phyloP scores from a whole-genome alignment of 2,329 filamentous ascomycete genomes.

The Elsinoe arachidis region DNA sequence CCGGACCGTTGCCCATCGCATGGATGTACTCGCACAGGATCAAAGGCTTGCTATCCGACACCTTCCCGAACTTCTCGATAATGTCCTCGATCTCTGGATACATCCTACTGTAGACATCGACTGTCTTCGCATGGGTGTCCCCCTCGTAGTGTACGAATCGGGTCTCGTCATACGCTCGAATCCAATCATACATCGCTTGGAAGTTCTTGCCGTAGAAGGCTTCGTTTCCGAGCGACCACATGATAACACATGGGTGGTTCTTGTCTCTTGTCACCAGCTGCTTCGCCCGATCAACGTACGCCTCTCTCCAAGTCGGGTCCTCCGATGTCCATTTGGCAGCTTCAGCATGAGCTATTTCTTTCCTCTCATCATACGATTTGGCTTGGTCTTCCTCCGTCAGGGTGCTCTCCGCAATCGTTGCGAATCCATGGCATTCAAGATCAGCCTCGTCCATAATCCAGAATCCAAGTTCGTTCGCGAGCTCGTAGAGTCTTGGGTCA shows the following conservation, averaged over 20 bases:
- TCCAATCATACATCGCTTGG: slow-evolving; percentile 57
- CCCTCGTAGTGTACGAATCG: slow-evolving; percentile 60
- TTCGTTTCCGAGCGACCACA: slow-evolving; percentile 68
- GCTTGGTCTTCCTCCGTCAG: slow-evolving; percentile 12
- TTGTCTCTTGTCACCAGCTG: slow-evolving; percentile 61
- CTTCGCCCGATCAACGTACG: slow-evolving; percentile 59
- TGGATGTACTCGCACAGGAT: slow-evolving; percentile 49
- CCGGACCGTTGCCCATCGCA: slow-evolving; percentile 69
- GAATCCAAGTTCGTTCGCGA: slow-evolving; percentile 58
- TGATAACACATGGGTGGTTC: slow-evolving; percentile 60
- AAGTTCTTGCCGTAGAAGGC: slow-evolving; percentile 64
- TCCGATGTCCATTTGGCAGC: slow-evolving; percentile 53
- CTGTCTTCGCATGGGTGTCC: slow-evolving; percentile 49
- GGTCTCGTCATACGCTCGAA: slow-evolving; percentile 48
- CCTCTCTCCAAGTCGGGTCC: slow-evolving; percentile 52
- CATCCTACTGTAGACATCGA: slow-evolving; percentile 62
- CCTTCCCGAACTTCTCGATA: slow-evolving; percentile 35
- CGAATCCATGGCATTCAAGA: slow-evolving; percentile 40
- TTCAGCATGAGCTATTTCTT: slow-evolving; percentile 45
- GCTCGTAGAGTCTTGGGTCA: slow-evolving; percentile 50
- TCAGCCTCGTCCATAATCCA: slow-evolving; percentile 54
- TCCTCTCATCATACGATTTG: slow-evolving; percentile 50
- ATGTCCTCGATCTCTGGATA: slow-evolving; percentile 50
- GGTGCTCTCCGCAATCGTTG: slow-evolving; percentile 25
- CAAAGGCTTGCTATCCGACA: slow-evolving; percentile 42